Conservation (phyloP, 306 rosid species). For the Arachis stenosperma region DNA sequence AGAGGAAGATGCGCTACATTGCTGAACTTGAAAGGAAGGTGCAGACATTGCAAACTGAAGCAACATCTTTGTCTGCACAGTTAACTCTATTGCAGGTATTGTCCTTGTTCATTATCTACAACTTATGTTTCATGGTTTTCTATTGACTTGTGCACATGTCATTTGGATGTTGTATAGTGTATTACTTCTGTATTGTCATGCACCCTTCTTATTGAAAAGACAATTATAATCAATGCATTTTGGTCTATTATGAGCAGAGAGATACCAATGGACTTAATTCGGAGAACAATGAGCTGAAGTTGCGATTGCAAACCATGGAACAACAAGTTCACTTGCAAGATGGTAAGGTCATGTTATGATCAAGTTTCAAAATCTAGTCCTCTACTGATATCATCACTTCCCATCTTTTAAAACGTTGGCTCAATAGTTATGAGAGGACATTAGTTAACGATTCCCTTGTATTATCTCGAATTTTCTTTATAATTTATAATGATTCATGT, state of each 20-base stretch:
- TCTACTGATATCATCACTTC: slow-evolving; percentile 2
- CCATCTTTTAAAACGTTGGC: background rate
- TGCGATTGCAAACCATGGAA: slow-evolving; percentile 96
- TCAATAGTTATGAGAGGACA: background rate
- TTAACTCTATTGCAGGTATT: slow-evolving; percentile 87
- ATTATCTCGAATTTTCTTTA: background rate
- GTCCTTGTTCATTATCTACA: background rate
- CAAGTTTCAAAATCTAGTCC: slow-evolving; percentile 16
- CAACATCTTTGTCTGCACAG: slow-evolving; percentile 94
- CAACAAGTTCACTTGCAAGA: slow-evolving; percentile 98
- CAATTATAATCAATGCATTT: slow-evolving; percentile 7
- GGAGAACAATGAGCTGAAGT: slow-evolving; percentile 89
- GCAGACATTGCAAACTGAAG: slow-evolving; percentile 92
- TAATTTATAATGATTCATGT: slow-evolving; percentile 6
- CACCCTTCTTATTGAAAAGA: slow-evolving; percentile 20
- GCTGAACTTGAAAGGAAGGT: slow-evolving; percentile 96
- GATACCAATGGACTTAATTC: slow-evolving; percentile 86
- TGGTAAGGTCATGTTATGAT: slow-evolving; percentile 52
- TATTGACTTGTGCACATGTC: slow-evolving; percentile 10
- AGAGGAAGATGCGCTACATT: slow-evolving; percentile 97
- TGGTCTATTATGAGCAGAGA: slow-evolving; percentile 58
- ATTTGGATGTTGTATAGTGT: background rate
- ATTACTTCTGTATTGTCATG: slow-evolving; percentile 8
- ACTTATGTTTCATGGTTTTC: background rate
- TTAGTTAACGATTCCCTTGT: slow-evolving; percentile 7